Percentiles rank a stretch among this genome's conserved stretches.
Conservation (phyloP, 805 yeast species). For the Hanseniaspora vineae region DNA sequence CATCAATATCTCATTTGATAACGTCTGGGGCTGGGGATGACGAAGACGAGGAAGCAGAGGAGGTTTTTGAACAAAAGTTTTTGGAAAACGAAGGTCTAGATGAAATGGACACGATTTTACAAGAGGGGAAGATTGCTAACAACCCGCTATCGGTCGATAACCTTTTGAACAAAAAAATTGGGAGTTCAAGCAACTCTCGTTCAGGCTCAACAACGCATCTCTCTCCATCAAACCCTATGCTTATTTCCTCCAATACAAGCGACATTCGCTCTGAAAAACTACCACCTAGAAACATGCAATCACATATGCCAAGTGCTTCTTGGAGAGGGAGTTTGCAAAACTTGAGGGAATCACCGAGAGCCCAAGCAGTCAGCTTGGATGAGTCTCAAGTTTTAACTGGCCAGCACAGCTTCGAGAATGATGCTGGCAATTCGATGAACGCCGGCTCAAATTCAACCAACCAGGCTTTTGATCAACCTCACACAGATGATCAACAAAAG, state of each 20-base stretch:
- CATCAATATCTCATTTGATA: slow-evolving; percentile 1
- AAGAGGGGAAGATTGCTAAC: slow-evolving; percentile 4
- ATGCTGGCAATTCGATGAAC: not conserved
- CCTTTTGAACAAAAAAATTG: slow-evolving; percentile 4
- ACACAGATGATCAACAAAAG: slow-evolving; percentile 2
- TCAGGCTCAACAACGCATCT: not conserved
- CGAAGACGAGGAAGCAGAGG: slow-evolving; percentile 11
- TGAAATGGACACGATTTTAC: slow-evolving; percentile 17
- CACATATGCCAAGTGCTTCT: too few species aligned
- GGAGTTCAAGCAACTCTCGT: not conserved
- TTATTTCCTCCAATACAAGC: too few species aligned
- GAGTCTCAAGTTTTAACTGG: too few species aligned
- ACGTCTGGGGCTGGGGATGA: slow-evolving; percentile 1
- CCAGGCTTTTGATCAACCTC: not conserved
- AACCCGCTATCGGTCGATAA: slow-evolving; percentile 7
- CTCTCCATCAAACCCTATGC: too few species aligned
- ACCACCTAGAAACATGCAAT: too few species aligned
- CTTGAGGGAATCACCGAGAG: too few species aligned
- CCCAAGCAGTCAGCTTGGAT: too few species aligned
- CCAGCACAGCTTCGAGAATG: not conserved
- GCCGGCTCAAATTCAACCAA: not conserved
- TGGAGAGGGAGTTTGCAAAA: too few species aligned
- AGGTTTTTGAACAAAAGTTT: slow-evolving; percentile 21
- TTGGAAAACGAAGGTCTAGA: slow-evolving; percentile 27
- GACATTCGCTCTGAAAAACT: too few species aligned